Base-by-base conservation (phyloP, 2,329 filamentous ascomycete species). In the Zymoseptoria brevis region DNA sequence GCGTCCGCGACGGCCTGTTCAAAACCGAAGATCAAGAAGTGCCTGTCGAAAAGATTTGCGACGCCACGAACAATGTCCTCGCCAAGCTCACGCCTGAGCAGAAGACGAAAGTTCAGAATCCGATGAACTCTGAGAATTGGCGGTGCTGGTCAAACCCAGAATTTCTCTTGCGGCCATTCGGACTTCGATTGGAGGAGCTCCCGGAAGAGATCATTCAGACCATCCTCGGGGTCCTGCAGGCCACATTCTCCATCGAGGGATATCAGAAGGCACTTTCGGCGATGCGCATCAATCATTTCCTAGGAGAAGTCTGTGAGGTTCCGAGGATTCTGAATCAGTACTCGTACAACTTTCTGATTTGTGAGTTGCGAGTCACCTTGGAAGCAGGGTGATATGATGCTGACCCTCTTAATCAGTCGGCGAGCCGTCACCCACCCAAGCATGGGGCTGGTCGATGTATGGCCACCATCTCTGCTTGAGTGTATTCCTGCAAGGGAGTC, bases 401-500 rank as follows among this genome's bases (percentile, higher is more conserved):
- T 45, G 35, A 45, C 13, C 13, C 16, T 16, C 13, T 16, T 45
- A 7, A 82, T 84, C 90, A 1, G 90, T 90, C 68, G 87, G 87
- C 9, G 72, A 73, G 8, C 86, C 86, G 0, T 85, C 83, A 0
- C 69, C 75, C 0, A 75, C 76, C 0, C 65, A 74, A 2, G 84
- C 87, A 0, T 91, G 88, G 88, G 88, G 87, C 0, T 88, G 83
- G 73, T 82, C 83, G 0, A 84, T 90, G 67, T 93, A 90, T 73
- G 89, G 89, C 6, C 89, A 93, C 71, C 89, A 93, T 66, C 78
- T 93, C 2, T 90, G 87, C 65, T 78, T 92, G 2, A 86, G 85
- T 66, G 79, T 88, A 21, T 87, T 91, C 69, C 78, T 91, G 57
- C 81, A 85, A 68, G 77, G 77, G 30, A 73, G 75, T 0, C 86